Base-by-base conservation (phyloP, 1,139 yeast genomes). In the Nakaseomyces delphensis region DNA sequence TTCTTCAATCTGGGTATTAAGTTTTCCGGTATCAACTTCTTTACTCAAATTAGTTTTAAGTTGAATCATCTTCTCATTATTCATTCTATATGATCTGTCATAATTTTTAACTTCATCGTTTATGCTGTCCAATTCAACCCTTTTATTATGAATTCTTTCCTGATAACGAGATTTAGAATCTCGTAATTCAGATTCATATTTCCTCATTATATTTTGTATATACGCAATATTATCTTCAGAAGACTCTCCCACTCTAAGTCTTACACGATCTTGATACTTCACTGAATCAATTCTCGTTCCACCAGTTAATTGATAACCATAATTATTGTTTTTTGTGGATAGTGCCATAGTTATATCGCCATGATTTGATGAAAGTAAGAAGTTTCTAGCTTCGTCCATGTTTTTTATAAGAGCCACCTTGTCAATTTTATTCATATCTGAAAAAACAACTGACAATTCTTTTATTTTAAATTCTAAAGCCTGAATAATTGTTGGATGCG, bases 351-450 rank as follows among this genome's bases (percentile, higher is more conserved):
- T 53, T 4, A 82, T 80, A 46, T 74, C 74, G 0, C 65, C 62
- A 1, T 59, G 50, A 20, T 56, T 57, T 19, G 66, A 60, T 25
- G 48, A 48, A 9, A 25, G 19, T 50, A 77, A 57, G 9, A 74
- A 59, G 0, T 48, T 43, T 50, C 73, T 74, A 0, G 85, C 91
- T n/a, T 68, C 70, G 2, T 57, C 51, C 45, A 77, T 67, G 39
- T 76, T 67, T 2, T 70, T 67, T 18, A 77, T 68, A 31, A 87
- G 63, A 0, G 82, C 65, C 0, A 72, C 66, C 21, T 71, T 69
- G 53, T 89, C 95, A 40, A 84, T 71, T 23, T 65, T 68, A 43
- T 70, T 70, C 13, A 71, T 54, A 63, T 89, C 96, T 44, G 87
- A 77, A 43, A 89, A 62, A 1, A 82, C 65, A 51, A 75, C 79